These are phyloP conservation scores for Hanseniaspora hatyaiensis DNA, from an alignment of 805 yeast species.

Conservation along the genomic window DNA sequence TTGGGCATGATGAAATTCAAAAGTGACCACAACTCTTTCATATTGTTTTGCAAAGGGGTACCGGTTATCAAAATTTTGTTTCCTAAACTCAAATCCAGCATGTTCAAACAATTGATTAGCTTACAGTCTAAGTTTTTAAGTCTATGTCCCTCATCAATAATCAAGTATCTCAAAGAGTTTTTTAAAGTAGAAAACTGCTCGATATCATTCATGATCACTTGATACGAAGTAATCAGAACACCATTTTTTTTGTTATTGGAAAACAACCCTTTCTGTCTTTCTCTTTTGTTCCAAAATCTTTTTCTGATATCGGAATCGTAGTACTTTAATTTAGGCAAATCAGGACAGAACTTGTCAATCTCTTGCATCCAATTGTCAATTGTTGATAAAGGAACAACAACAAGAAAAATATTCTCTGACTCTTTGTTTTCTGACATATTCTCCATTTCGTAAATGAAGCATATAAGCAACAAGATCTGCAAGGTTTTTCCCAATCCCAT, in stretches of 20 bases:
- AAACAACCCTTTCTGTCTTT: neutral
- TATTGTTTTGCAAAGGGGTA: conserved; percentile 89
- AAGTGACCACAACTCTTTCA: conserved; percentile 84
- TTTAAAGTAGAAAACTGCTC: conserved; percentile 36
- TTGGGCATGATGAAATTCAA: conserved; percentile 86
- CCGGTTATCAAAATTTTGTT: conserved; percentile 81
- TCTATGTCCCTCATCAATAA: conserved; percentile 94
- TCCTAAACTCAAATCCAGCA: conserved; percentile 37
- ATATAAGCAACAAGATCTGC: conserved; percentile 70
- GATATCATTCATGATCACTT: conserved; percentile 61
- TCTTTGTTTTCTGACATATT: conserved; percentile 25
- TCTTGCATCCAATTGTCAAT: conserved; percentile 77
- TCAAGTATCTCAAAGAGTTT: conserved; percentile 61
- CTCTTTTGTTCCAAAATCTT: conserved; percentile 17
- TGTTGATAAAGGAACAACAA: conserved; percentile 76
- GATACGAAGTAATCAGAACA: conserved; percentile 72
- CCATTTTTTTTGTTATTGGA: conserved; percentile 26
- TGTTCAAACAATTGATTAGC: conserved; percentile 59
- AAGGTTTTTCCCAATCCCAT: conserved; percentile 95
- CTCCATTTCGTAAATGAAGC: conserved; percentile 67
- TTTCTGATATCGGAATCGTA: conserved; percentile 48
- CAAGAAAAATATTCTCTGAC: conserved; percentile 55
- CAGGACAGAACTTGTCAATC: conserved; percentile 61
- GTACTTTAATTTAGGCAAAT: conserved; percentile 49
- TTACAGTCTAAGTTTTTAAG: conserved; percentile 73